Base-by-base conservation (phyloP, 345 rosid species). In the Hibiscus trionum region DNA sequence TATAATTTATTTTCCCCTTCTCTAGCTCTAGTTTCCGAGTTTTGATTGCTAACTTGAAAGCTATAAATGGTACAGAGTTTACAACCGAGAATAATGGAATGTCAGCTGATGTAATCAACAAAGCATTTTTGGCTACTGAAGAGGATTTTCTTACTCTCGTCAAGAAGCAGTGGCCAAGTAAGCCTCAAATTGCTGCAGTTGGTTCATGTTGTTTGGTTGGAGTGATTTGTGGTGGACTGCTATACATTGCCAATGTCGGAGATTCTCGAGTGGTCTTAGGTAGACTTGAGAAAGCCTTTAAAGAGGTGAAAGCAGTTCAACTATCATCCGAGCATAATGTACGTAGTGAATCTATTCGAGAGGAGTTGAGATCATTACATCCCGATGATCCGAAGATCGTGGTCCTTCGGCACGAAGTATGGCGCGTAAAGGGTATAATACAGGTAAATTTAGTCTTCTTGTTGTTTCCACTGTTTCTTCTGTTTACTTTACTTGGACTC, bases 401-500 rank as follows among this genome's bases (percentile, higher is more conserved):
- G 57, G 90, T 93, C n/a, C 80, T 91, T 72, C 93, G 86, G 78
- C 93, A 93, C 81, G 89, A 88, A 55, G 98, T 93, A 74, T 96
- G 99, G 99, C 98, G 98, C 7, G 97, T 96, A 33, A 93, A 91
- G 86, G 99, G 99, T 71, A 77, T 96, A 52, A 93, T 96, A 79
- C 99, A 95, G 94, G 97, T 88, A 75, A 55, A 81, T 1, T 19
- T 61, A 52, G 56, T 37, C 42, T 37, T 5, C 3, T 5, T 35
- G 37, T 35, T 37, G 42, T 37, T 37, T 37, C 42, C 42, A 37
- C 35, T 31, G 35, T 31, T 31, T 31, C 35, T 4, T 31, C 35
- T 31, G 5, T 31, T 31, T 31, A 31, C 31, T 29, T 29, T 29
- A 29, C 35, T 31, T 31, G 35, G 5, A 31, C 35, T 31, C 5